Conservation (phyloP, 2,329 filamentous ascomycete species). For the Colletotrichum limetticola region DNA sequence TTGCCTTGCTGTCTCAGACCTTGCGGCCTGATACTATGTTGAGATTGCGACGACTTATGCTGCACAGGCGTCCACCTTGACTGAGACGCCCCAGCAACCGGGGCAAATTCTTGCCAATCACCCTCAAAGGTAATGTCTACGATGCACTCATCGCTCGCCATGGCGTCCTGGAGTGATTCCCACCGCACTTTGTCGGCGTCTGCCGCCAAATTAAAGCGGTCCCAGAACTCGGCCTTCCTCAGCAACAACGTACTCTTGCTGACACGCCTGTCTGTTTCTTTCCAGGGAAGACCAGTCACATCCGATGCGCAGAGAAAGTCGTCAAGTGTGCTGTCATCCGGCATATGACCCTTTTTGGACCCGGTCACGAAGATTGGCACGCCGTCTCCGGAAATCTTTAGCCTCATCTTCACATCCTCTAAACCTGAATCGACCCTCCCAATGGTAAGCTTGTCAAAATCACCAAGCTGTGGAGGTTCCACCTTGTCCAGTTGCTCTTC, state of each 20-base stretch:
- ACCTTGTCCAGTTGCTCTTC: neutral
- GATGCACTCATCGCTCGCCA: slow-evolving; percentile 27
- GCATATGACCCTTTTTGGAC: slow-evolving; percentile 7
- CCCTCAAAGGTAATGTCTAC: slow-evolving; percentile 29
- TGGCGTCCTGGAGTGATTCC: slow-evolving; percentile 23
- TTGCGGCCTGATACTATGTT: neutral
- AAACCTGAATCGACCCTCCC: neutral
- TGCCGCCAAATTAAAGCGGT: neutral
- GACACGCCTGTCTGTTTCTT: slow-evolving; percentile 5
- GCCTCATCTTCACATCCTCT: neutral
- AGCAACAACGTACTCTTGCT: neutral
- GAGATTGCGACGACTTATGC: neutral
- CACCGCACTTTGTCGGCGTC: slow-evolving; percentile 19
- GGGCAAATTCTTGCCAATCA: slow-evolving; percentile 8
- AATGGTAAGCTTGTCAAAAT: neutral
- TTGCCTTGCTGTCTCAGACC: neutral
- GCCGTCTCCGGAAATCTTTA: slow-evolving; percentile 24
- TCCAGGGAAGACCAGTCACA: slow-evolving; percentile 16
- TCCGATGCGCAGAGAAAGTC: slow-evolving; percentile 25
- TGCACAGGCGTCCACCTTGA: neutral
- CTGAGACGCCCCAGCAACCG: neutral
- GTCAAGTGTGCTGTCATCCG: neutral
- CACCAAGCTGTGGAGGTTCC: neutral
- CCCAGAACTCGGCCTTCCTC: slow-evolving; percentile 27
- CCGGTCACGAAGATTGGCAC: slow-evolving; percentile 20